These are phyloP conservation scores for Trapa incisa DNA, from an alignment of 345 rosid species.

Conservation along the genomic window DNA sequence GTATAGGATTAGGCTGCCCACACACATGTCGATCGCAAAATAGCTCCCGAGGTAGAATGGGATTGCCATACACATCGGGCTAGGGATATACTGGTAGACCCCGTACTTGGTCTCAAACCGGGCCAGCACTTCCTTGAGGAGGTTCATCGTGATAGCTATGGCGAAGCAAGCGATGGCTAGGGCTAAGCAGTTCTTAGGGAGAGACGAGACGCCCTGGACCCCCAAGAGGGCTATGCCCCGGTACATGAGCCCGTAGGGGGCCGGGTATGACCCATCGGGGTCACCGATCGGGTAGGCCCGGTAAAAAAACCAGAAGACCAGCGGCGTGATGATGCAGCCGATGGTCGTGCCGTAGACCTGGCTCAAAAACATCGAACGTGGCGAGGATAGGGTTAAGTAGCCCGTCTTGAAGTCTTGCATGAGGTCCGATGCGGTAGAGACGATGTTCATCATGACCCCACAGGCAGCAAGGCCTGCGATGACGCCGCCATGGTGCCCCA, in stretches of 20 bases:
- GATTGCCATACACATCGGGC: constrained; percentile 95
- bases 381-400: constrained; percentile 75
- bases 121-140: constrained; percentile 17
- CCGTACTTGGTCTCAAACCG: constrained; percentile 20
- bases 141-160: constrained; percentile 33
- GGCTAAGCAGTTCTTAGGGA: constrained; percentile 58
- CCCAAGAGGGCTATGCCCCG: constrained; percentile 77
- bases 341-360: constrained; percentile 69
- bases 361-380: constrained; percentile 76
- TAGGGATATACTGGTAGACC: constrained; percentile 50
- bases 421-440: constrained; percentile 85
- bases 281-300: constrained; percentile 65
- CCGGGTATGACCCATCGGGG: constrained; percentile 54
- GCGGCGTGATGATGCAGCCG: constrained; percentile 53
- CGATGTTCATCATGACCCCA: constrained; percentile 96
- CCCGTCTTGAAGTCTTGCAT: constrained; percentile 95
- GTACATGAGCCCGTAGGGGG: constrained; percentile 58
- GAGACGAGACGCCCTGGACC: constrained; percentile 46
- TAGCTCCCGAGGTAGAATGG: constrained; percentile 82
- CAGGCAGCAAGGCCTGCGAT: constrained; percentile 76
- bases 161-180: constrained; percentile 45
- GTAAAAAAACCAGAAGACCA: constrained; percentile 79
- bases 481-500: constrained; percentile 58
- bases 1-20: constrained; percentile 71
- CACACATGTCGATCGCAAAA: constrained; percentile 81